Conservation (phyloP, 2,329 filamentous ascomycete species). For the Sporothrix schenckii region DNA sequence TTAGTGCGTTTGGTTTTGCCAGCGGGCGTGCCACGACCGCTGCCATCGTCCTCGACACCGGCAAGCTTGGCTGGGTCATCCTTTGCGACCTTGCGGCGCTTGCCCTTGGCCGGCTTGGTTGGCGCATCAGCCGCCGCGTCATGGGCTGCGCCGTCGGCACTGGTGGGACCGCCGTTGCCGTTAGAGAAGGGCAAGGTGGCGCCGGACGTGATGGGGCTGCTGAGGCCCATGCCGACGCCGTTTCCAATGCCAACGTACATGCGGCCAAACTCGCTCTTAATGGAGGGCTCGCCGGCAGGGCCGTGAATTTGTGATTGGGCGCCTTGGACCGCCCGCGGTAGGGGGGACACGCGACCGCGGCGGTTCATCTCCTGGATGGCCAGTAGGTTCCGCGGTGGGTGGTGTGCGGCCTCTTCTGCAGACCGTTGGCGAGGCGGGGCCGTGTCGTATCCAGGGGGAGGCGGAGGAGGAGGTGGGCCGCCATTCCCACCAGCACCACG, state of each 20-base stretch:
- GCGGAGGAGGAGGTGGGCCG: not conserved
- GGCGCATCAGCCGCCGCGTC: slow-evolving; percentile 50
- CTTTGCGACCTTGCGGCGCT: slow-evolving; percentile 68
- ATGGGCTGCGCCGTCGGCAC: slow-evolving; percentile 47
- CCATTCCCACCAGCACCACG: slow-evolving; percentile 40
- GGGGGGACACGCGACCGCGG: slow-evolving; percentile 79
- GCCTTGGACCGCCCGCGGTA: slow-evolving; percentile 92
- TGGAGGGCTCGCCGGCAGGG: slow-evolving; percentile 79
- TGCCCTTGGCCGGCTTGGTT: slow-evolving; percentile 52
- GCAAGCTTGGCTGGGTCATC: slow-evolving; percentile 72
- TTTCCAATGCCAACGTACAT: slow-evolving; percentile 91
- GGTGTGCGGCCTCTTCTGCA: slow-evolving; percentile 59
- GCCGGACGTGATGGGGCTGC: slow-evolving; percentile 54
- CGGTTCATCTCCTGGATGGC: slow-evolving; percentile 79
- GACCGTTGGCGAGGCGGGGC: slow-evolving; percentile 47
- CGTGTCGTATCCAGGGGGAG: slow-evolving; percentile 42
- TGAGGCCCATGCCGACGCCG: slow-evolving; percentile 54
- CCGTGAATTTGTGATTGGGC: slow-evolving; percentile 80
- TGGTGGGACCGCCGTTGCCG: slow-evolving; percentile 36
- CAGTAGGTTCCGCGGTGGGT: slow-evolving; percentile 69
- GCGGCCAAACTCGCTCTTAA: slow-evolving; percentile 91
- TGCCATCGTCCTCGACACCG: slow-evolving; percentile 71
- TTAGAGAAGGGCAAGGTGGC: slow-evolving; percentile 52
- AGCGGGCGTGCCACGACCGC: slow-evolving; percentile 63
- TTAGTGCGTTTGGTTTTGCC: slow-evolving; percentile 68